Conservation (phyloP, 306 rosid genomes). For the Sophora flavescens region DNA sequence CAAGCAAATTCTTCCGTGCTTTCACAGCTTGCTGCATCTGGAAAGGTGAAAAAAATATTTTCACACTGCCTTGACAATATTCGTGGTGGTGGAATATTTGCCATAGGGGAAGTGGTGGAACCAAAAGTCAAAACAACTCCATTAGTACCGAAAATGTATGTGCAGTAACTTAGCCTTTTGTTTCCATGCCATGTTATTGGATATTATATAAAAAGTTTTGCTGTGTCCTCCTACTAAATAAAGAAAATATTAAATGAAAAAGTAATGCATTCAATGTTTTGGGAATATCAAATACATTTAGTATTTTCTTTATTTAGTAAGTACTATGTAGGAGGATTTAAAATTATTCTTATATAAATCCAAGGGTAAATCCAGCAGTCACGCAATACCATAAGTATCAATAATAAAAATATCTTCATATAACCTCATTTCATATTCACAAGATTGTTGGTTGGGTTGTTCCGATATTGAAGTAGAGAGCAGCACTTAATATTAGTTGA, state of each 20-base stretch:
- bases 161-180: conserved; percentile 44
- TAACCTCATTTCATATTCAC: conserved; percentile 30
- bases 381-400: conserved; percentile 16
- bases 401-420: conserved; percentile 11
- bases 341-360: not conserved
- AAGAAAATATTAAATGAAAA: no score
- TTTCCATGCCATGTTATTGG: conserved; percentile 37
- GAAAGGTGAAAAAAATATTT: conserved; percentile 85
- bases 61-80: conserved; percentile 90
- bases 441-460: conserved; percentile 21
- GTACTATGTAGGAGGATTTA: no score
- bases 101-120: conserved; percentile 94
- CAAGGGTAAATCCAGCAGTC: conserved; percentile 27
- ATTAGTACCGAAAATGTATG: conserved; percentile 78
- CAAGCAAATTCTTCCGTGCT: conserved; percentile 91
- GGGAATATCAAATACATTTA: no score
- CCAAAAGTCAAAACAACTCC: conserved; percentile 84
- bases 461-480: conserved; percentile 26
- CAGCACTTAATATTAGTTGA: conserved; percentile 10
- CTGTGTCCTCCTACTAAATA: no score
- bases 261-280: no score
- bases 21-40: conserved; percentile 89
- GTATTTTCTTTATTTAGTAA: no score
- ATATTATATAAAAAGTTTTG: not conserved
- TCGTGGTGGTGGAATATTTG: conserved; percentile 93